Evolutionary conservation across 805 yeast species (phyloP).

Genomic region (Saccharomycopsis amapae): DNA sequence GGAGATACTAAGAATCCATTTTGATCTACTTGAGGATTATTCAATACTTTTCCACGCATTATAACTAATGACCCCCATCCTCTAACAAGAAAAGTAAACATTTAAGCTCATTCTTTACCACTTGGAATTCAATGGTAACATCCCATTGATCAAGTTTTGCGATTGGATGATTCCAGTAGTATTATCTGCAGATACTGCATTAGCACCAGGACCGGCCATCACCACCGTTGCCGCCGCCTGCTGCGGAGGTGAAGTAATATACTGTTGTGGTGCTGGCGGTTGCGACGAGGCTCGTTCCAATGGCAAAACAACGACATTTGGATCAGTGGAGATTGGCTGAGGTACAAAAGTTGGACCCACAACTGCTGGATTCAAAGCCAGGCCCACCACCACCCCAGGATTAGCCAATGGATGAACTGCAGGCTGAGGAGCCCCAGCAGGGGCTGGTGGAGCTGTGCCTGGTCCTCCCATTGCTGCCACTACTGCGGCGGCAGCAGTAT

Average conservation of each 20-base stretch:
- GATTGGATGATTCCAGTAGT: not conserved
- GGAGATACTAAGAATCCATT: no score
- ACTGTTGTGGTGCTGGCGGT: no score
- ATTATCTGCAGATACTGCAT: not conserved
- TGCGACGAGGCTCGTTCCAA: not conserved
- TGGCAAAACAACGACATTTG: no score
- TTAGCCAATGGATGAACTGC: not conserved
- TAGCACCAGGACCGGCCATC: no score
- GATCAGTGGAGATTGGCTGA: no score
- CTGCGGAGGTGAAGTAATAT: no score
- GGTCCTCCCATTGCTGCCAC: conserved; percentile 6
- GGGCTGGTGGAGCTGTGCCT: not conserved
- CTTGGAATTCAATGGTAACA: conserved; percentile 9
- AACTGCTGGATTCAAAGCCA: not conserved
- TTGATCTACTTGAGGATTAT: no score
- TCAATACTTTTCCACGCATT: no score
- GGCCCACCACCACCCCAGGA: not conserved
- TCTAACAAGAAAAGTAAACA: no score
- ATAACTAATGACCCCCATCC: no score
- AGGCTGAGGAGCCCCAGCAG: not conserved
- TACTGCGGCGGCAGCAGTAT: conserved; percentile 3
- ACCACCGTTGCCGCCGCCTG: no score
- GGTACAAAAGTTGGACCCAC: not conserved
- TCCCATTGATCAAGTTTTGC: conserved; percentile 9
- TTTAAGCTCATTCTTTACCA: conserved; percentile 7